These are phyloP conservation scores for Aureobasidium vineae DNA, from an alignment of 2,329 filamentous ascomycete species.

Conservation along the genomic window DNA sequence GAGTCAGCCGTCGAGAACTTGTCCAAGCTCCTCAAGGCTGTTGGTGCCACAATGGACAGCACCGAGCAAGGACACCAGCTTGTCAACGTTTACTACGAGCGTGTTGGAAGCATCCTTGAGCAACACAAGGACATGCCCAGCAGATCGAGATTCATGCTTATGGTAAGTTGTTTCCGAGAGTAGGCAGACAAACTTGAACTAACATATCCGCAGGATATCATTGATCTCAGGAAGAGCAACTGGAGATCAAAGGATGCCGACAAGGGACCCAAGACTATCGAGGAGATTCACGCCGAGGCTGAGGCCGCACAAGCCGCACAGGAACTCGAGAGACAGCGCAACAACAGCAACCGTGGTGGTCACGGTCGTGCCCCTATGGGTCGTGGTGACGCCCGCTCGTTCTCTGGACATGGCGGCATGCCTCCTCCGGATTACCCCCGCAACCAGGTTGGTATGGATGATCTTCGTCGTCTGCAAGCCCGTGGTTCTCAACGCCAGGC, in stretches of 20 bases:
- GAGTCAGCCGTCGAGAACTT: conserved; percentile 96
- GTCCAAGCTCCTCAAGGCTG: conserved; percentile 86
- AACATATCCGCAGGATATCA: conserved; percentile 59
- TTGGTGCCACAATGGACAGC: conserved; percentile 83
- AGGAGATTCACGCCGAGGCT: conserved; percentile 84
- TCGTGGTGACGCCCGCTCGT: conserved; percentile 83
- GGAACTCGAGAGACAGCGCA: conserved; percentile 61
- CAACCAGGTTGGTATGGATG: conserved; percentile 87
- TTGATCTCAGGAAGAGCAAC: conserved; percentile 73
- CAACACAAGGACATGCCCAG: conserved; percentile 73
- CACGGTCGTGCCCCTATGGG: conserved; percentile 67
- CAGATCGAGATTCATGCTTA: conserved; percentile 91
- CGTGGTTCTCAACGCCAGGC: conserved; percentile 64
- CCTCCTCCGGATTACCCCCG: conserved; percentile 67
- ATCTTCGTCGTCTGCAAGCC: conserved; percentile 74
- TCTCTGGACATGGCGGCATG: conserved; percentile 66
- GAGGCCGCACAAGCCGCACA: conserved; percentile 76
- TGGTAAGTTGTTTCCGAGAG: conserved; percentile 50
- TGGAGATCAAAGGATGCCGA: conserved; percentile 92
- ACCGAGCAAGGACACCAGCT: conserved; percentile 75
- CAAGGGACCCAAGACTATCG: conserved; percentile 96
- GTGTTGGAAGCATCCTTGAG: conserved; percentile 79
- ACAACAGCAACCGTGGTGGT: conserved; percentile 62
- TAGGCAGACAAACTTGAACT: neutral
- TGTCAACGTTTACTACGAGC: conserved; percentile 92